Evolutionary conservation across 441 rosid genomes (phyloP), one percentile per base, ranked within the genome.

Genomic region (Erodium trifolium): DNA sequence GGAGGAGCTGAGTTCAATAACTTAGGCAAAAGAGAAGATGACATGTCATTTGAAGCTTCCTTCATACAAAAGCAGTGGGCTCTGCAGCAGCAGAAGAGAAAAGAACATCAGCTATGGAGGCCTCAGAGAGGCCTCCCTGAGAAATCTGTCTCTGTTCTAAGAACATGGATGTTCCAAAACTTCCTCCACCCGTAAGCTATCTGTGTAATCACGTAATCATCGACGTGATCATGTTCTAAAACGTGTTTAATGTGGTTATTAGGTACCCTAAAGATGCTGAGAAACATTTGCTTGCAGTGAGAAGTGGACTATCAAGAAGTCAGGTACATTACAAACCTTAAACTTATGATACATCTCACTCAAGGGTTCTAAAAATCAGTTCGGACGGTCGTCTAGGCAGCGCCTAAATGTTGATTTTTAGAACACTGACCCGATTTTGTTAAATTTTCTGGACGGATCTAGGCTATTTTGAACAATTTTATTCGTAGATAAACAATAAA

Each of bases 191-290:
- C 97, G 99, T 89, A 71, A 83, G 85, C 59, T 63, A 31, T 63
- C 43, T 72, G 11, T 39, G 13, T 37, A 5, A 13, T 11, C 4
- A 3, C 8, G 3, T 47, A 47, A 12, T 49, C n/a, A 49, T 49
- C 1, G 13, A 49, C 57, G n/a, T 49, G 16, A n/a, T 31, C 34
- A 31, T 31, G 34, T 31, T 1, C 34, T 31, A 31, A 31, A 31
- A 31, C 34, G 34, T 31, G 34, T 31, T 2, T 31, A 31, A 31
- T 65, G 8, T 27, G 63, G 12, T 0, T 8, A 7, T 68, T 79
- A 91, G 99, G 80, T 93, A 93, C 77, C 99, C 99, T 0, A 93
- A 90, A 81, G 99, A 93, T 77, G 87, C 99, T 0, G 97, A 91
- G 83, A 93, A 94, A 82, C 93, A 91, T 82, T 81, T 94, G 73